Evolutionary conservation across 78 protist genomes (phyloP).

Genomic region (Salpingoeca rosetta): DNA sequence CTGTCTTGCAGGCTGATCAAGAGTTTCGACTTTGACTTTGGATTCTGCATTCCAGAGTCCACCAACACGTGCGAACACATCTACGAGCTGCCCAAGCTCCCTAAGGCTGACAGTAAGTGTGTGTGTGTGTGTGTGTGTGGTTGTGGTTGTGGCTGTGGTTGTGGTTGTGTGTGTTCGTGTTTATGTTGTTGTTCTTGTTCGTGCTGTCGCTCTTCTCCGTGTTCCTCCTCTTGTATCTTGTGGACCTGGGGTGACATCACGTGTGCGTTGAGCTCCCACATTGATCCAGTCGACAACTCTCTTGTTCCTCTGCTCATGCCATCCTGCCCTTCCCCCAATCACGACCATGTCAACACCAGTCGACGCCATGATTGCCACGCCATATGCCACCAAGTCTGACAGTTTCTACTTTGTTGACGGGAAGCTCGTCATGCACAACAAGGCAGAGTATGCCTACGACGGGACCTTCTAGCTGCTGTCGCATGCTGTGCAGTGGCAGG

Average conservation of each 20-base stretch:
- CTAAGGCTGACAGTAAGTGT: background rate
- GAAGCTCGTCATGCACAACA: conserved; percentile 73
- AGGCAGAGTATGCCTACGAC: conserved; percentile 38
- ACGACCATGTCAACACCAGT: no score
- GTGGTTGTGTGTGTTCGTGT: background rate
- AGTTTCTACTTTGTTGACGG: conserved; percentile 65
- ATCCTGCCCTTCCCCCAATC: no score
- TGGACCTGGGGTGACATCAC: background rate
- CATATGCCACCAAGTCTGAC: conserved; percentile 60
- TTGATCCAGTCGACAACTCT: background rate
- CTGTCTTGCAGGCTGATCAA: conserved; percentile 58
- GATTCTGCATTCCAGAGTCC: conserved; percentile 70
- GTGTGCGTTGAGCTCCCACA: background rate
- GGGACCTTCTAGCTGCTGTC: no score
- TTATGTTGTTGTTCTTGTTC: background rate
- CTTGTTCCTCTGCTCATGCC: no score
- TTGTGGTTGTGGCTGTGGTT: background rate
- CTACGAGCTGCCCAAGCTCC: conserved; percentile 46
- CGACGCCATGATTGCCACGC: conserved; percentile 34
- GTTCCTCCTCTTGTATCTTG: background rate
- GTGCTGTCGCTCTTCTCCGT: background rate
- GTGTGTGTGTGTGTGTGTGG: background rate
- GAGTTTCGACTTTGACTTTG: conserved; percentile 64
- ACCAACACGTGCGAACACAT: conserved; percentile 58
- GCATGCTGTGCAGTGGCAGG: no score